A percentile compares a stretch with the other conserved stretches of the same genome.
phyloP scores from a whole-genome alignment of 805 yeast genomes.

The Lachancea thermotolerans region DNA sequence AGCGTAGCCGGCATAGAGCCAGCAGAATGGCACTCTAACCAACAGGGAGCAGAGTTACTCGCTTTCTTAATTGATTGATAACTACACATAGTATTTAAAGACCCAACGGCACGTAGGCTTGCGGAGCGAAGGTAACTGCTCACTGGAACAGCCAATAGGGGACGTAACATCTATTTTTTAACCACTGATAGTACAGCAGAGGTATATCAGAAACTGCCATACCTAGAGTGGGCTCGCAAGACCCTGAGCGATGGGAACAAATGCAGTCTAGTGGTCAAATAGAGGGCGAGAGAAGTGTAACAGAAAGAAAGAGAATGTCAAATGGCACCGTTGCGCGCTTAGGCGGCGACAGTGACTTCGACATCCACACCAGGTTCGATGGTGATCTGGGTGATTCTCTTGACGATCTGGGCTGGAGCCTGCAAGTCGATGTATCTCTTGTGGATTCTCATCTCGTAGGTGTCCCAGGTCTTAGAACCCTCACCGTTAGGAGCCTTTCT shows the following conservation, averaged over 20 bases:
- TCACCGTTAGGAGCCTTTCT: conserved; percentile 99
- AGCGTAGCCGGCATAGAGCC: too few relatives aligned
- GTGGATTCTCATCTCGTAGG: conserved; percentile 99
- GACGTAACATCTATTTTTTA: conserved; percentile 16
- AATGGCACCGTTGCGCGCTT: conserved; percentile 26
- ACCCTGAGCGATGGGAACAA: too few relatives aligned
- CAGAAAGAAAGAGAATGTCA: neutral
- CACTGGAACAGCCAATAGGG: conserved; percentile 11
- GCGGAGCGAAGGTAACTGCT: conserved; percentile 8
- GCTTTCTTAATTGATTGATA: neutral
- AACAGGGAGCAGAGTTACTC: too few relatives aligned
- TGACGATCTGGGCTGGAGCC: conserved; percentile 90
- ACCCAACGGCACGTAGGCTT: neutral
- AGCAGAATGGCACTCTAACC: too few relatives aligned
- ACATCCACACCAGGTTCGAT: conserved; percentile 99
- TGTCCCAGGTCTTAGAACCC: conserved; percentile 99
- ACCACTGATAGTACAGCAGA: conserved; percentile 37
- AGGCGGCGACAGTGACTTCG: conserved; percentile 85
- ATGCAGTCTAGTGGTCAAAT: neutral
- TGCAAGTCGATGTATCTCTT: conserved; percentile 98
- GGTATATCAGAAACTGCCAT: conserved; percentile 33
- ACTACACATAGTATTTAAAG: neutral
- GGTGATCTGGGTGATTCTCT: conserved; percentile 95
- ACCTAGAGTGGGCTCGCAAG: conserved; percentile 32
- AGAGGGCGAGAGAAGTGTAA: neutral